Base-by-base conservation (phyloP, 2,329 filamentous ascomycete genomes). In the Beauveria caledonica region DNA sequence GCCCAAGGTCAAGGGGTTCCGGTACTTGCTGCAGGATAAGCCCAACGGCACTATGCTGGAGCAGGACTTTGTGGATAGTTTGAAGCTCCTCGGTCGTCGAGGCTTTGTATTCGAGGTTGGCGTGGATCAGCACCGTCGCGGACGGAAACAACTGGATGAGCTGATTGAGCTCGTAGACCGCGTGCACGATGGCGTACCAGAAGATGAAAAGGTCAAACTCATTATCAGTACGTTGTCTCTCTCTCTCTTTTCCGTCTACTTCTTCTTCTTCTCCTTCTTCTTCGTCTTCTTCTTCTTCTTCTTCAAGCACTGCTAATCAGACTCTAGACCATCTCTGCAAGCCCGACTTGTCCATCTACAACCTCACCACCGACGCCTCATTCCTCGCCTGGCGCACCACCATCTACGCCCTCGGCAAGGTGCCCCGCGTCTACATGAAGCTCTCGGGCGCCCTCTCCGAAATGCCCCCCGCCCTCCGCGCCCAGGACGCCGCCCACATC, bases 381-480 rank as follows among this genome's bases (percentile, higher is more conserved):
- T 92, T 88, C 71, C 73, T 81, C 60, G 81, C 82, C 60, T 96
- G 90, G 90, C 83, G 84, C 60, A 78, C 80, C 15, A 80, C 85
- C 63, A 85, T 96, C 69, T 83, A 83, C 66, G 78, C 81, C 9
- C 85, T 95, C 68, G 83, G 86, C 66, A 80, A 80, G 62, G 83
- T 83, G 70, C 75, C 78, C 53, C 81, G 78, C 55, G 85, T 87
- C n/a, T 95, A 88, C 76, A 89, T 97, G 82, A 96, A 97, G 77
- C 82, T 97, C n/a, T 93, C 89, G 0, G 93, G 93, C 8, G 84
- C 81, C 51, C 92, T 97, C 72, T 86, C 88, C 19, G 90, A 96
- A 74, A 86, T 97, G 74, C 80, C 85, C 3, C 77, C 78, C 51
- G 72, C 77, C 11, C 75, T 86, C 64, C 78, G 77, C 66, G 71